These are phyloP conservation scores for Phaeosphaeria sp. DNA, from an alignment of 2,329 filamentous ascomycete species.

Conservation along the genomic window DNA sequence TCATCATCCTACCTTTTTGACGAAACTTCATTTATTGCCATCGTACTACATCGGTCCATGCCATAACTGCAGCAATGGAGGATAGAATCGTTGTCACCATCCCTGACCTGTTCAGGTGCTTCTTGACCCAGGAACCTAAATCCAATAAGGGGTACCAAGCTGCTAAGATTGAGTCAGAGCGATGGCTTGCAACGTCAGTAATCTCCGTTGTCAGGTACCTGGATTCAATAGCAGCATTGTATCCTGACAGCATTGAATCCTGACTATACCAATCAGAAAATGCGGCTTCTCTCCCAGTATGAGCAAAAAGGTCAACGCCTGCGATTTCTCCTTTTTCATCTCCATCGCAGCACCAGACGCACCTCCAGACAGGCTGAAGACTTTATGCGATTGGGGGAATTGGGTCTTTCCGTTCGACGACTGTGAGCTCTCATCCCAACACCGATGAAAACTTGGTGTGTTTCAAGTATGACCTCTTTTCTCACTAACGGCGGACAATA, in stretches of 20 bases:
- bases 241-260: background rate
- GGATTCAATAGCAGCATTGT: background rate
- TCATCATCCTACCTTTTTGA: background rate
- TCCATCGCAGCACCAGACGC: constrained; percentile 5
- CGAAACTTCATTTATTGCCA: background rate
- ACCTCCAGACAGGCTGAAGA: constrained; percentile 2
- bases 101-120: constrained; percentile 5
- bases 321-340: constrained; percentile 5
- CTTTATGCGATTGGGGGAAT: constrained; percentile 4
- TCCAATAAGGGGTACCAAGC: constrained; percentile 3
- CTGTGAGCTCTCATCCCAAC: constrained; percentile 1
- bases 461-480: background rate
- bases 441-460: background rate
- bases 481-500: background rate
- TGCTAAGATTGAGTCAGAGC: constrained; percentile 2
- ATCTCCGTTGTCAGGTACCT: background rate
- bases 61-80: background rate
- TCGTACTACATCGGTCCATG: background rate
- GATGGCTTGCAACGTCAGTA: constrained; percentile 4
- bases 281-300: constrained; percentile 2
- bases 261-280: background rate
- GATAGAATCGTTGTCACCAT: constrained; percentile 3
- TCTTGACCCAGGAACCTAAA: constrained; percentile 1
- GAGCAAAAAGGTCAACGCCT: constrained; percentile 4
- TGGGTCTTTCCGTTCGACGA: constrained; percentile 6